Evolutionary conservation across 169 alveolate genomes (phyloP).

Genomic region (Plasmodium inui): DNA sequence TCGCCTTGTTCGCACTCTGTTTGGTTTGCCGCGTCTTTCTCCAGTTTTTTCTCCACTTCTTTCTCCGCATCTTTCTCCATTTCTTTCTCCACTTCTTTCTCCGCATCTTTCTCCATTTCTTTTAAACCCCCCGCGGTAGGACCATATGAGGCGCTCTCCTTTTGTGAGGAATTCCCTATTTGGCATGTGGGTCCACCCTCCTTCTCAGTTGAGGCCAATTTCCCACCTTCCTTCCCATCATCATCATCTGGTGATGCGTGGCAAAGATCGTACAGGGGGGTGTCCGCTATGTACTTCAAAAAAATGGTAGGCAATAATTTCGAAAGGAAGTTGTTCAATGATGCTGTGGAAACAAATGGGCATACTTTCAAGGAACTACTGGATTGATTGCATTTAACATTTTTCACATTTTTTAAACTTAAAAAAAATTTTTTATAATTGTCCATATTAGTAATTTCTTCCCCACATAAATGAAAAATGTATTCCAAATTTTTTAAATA

Average conservation of each 20-base stretch:
- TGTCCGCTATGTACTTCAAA: constrained; percentile 60
- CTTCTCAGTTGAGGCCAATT: background rate
- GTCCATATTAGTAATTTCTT: constrained; percentile 26
- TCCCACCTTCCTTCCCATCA: background rate
- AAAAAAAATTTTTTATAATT: constrained; percentile 49
- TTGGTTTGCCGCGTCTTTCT: background rate
- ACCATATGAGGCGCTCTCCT: background rate
- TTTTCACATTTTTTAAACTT: constrained; percentile 62
- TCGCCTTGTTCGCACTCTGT: background rate
- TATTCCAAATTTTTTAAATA: constrained; percentile 71
- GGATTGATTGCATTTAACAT: constrained; percentile 65
- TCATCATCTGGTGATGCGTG: background rate
- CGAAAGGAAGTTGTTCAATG: constrained; percentile 69
- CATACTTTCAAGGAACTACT: constrained; percentile 44
- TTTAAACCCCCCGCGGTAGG: background rate
- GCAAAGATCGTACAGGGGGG: constrained; percentile 32
- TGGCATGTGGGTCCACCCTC: background rate
- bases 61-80: background rate
- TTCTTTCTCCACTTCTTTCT: background rate
- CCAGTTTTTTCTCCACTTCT: background rate
- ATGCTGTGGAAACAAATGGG: constrained; percentile 65
- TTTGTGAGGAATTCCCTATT: background rate
- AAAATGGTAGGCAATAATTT: constrained; percentile 58
- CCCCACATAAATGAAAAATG: constrained; percentile 64
- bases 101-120: background rate